phyloP scores from a whole-genome alignment of 2,329 filamentous ascomycete genomes.

The Dothistroma pini region DNA sequence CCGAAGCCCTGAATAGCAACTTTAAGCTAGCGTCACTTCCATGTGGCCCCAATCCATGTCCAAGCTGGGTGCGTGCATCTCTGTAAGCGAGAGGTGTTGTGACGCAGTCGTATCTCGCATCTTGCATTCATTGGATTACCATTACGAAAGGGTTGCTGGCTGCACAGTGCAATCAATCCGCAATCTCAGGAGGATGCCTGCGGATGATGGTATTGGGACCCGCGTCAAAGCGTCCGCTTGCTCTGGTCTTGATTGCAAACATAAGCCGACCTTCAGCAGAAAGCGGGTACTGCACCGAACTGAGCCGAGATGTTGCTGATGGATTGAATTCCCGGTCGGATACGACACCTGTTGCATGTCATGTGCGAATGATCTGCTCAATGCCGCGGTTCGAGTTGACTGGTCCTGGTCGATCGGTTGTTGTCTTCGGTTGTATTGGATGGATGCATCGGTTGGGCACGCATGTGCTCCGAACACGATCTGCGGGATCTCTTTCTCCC shows the following conservation, averaged over 20 bases:
- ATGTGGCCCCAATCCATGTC: neutral
- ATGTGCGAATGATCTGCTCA: neutral
- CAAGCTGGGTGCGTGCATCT: neutral
- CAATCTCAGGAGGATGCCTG: neutral
- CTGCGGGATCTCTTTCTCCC: neutral
- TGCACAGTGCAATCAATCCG: neutral
- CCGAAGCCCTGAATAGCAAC: neutral
- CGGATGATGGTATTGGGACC: neutral
- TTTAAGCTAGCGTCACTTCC: conserved; percentile 9
- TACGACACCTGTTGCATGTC: neutral
- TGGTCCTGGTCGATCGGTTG: neutral
- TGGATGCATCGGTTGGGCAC: neutral
- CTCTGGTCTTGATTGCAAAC: neutral
- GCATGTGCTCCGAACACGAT: neutral
- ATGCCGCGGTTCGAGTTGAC: conserved; percentile 3
- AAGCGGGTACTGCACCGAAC: conserved; percentile 1
- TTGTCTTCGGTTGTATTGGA: neutral
- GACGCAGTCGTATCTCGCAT: neutral
- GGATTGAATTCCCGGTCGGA: neutral
- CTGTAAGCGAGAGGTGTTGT: conserved; percentile 3
- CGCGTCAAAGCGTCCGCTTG: neutral
- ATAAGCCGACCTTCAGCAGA: neutral
- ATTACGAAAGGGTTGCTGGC: neutral
- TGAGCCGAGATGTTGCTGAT: neutral
- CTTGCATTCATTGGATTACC: neutral